These are phyloP conservation scores for Entonaema liquescens DNA, from an alignment of 495 filamentous ascomycete species.

Conservation along the genomic window DNA sequence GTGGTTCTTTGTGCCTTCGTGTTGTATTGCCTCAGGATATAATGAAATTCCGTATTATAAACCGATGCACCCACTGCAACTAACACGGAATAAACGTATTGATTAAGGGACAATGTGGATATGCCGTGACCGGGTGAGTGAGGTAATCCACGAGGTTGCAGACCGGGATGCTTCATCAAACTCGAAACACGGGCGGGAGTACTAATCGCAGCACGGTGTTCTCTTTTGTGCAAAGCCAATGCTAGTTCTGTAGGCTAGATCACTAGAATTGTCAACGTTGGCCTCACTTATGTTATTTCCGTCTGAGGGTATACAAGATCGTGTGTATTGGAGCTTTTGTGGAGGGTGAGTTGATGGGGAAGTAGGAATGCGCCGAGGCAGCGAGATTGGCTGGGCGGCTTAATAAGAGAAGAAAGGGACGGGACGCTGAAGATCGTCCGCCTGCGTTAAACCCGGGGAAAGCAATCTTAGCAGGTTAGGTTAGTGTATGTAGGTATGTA, in stretches of 20 bases:
- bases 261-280: conserved; percentile 3
- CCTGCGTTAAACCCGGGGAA: conserved; percentile 41
- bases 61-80: neutral
- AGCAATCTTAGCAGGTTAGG: conserved; percentile 33
- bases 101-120: conserved; percentile 2
- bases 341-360: conserved; percentile 10
- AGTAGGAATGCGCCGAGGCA: conserved; percentile 9
- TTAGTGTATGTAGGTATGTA: too few relatives aligned
- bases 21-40: conserved; percentile 3
- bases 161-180: conserved; percentile 18
- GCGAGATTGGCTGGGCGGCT: conserved; percentile 33
- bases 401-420: conserved; percentile 25
- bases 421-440: conserved; percentile 30
- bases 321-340: conserved; percentile 5
- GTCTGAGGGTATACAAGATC: conserved; percentile 1
- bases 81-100: neutral
- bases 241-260: neutral
- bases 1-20: conserved; percentile 10
- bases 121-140: conserved; percentile 3
- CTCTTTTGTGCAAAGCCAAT: neutral
- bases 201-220: neutral
- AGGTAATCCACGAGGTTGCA: conserved; percentile 4
- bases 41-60: conserved; percentile 1
- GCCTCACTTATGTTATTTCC: neutral
- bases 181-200: conserved; percentile 3